Percentiles rank a stretch among this genome's conserved stretches.
phyloP scores from a whole-genome alignment of 345 rosid species.

The Eutrema yunnanense region DNA sequence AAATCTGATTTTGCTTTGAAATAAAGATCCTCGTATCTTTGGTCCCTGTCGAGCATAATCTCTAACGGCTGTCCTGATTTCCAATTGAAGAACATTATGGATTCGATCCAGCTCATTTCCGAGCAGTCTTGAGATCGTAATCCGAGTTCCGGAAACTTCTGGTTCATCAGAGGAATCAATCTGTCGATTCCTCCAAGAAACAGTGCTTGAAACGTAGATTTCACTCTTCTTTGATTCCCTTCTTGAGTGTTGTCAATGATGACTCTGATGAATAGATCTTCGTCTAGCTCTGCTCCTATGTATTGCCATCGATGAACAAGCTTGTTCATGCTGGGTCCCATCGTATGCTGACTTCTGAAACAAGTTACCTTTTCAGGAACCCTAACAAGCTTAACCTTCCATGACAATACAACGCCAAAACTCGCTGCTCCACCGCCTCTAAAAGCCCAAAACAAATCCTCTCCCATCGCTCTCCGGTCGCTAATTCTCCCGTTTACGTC shows the following conservation, averaged over 20 bases:
- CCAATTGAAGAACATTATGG: slow-evolving; percentile 35
- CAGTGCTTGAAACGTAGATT: slow-evolving; percentile 24
- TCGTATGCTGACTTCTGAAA: slow-evolving; percentile 24
- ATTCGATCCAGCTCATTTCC: slow-evolving; percentile 49
- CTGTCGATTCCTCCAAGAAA: slow-evolving; percentile 38
- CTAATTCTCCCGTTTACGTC: slow-evolving; percentile 39
- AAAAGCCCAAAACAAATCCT: slow-evolving; percentile 38
- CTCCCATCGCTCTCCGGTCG: slow-evolving; percentile 40
- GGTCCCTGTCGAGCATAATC: slow-evolving; percentile 32
- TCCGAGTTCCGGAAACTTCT: slow-evolving; percentile 39
- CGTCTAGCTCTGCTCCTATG: slow-evolving; percentile 19
- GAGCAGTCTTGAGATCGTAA: slow-evolving; percentile 30
- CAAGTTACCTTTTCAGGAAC: slow-evolving; percentile 37
- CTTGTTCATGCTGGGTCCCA: slow-evolving; percentile 21
- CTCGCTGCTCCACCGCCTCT: slow-evolving; percentile 42
- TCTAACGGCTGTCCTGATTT: slow-evolving; percentile 29
- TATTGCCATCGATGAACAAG: slow-evolving; percentile 28
- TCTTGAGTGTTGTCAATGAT: slow-evolving; percentile 1
- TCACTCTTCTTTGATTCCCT: slow-evolving; percentile 20
- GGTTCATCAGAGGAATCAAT: slow-evolving; percentile 31
- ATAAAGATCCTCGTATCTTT: background rate
- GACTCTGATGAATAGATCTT: slow-evolving; percentile 47
- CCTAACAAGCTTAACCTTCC: slow-evolving; percentile 31
- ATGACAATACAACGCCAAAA: slow-evolving; percentile 34
- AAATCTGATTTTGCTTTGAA: slow-evolving; percentile 71